These are phyloP conservation scores for Soucietia sequanensis DNA, from an alignment of 805 yeast species.

Conservation along the genomic window DNA sequence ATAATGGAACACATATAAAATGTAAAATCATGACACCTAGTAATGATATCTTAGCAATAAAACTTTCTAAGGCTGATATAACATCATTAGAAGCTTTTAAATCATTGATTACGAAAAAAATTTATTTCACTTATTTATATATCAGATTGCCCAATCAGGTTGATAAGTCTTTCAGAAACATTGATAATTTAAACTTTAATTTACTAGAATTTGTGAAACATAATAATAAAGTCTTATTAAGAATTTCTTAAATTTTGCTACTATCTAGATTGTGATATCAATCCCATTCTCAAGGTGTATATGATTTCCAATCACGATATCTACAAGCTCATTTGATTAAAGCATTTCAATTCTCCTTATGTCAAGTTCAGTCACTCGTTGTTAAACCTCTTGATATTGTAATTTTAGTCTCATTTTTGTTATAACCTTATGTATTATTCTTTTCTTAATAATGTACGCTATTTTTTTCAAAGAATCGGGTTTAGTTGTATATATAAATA, in stretches of 20 bases:
- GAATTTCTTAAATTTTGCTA: constrained; percentile 16
- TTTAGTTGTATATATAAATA: no score
- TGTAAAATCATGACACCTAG: constrained; percentile 28
- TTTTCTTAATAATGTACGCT: no score
- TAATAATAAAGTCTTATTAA: constrained; percentile 21
- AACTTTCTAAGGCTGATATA: constrained; percentile 21
- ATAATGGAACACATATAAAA: constrained; percentile 13
- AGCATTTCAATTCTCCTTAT: no score
- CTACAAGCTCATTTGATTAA: no score
- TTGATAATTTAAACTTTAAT: constrained; percentile 24
- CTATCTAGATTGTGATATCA: no score
- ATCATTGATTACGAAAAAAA: constrained; percentile 19
- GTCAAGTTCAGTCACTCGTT: no score
- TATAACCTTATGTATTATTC: no score
- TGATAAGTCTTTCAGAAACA: constrained; percentile 18
- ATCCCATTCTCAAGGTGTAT: no score
- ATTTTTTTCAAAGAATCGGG: no score
- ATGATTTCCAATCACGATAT: no score
- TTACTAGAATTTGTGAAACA: constrained; percentile 15
- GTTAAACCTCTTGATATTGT: no score
- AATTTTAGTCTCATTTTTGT: no score
- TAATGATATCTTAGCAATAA: constrained; percentile 25
- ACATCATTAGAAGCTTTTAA: constrained; percentile 24
- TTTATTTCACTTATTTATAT: constrained; percentile 24
- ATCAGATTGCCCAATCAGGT: constrained; percentile 21